Percentiles rank a stretch among this genome's conserved stretches.
Conservation (phyloP, 2,329 filamentous ascomycete species). For the Aureobasidium sp. region DNA sequence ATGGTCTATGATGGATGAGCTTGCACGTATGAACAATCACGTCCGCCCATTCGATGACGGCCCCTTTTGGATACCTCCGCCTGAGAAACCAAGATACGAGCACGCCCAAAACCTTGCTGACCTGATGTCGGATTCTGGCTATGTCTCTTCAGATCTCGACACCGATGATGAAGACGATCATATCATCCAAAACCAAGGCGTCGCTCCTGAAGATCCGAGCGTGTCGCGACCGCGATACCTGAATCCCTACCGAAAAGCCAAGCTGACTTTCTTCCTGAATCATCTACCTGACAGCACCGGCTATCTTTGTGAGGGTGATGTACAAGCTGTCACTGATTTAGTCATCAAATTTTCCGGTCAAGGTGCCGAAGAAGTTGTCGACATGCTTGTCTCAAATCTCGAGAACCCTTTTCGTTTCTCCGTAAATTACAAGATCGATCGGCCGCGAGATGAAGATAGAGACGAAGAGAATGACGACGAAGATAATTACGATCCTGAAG, state of each 20-base stretch:
- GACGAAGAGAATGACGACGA: slow-evolving; percentile 33
- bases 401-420: slow-evolving; percentile 68
- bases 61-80: slow-evolving; percentile 70
- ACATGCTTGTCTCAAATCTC: slow-evolving; percentile 78
- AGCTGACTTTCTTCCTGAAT: slow-evolving; percentile 75
- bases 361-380: slow-evolving; percentile 86
- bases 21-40: slow-evolving; percentile 22
- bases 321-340: slow-evolving; percentile 79
- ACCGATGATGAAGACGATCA: slow-evolving; percentile 52
- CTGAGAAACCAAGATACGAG: slow-evolving; percentile 69
- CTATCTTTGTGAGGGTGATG: slow-evolving; percentile 72
- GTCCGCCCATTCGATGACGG: slow-evolving; percentile 65
- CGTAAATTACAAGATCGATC: slow-evolving; percentile 51
- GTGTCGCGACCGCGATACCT: slow-evolving; percentile 46
- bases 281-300: slow-evolving; percentile 70
- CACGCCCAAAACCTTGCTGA: slow-evolving; percentile 70
- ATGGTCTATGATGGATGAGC: slow-evolving; percentile 13
- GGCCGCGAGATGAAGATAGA: slow-evolving; percentile 15
- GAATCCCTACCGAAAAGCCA: slow-evolving; percentile 76
- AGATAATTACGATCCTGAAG: slow-evolving; percentile 34
- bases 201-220: not conserved
- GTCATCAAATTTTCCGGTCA: slow-evolving; percentile 79
- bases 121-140: slow-evolving; percentile 76
- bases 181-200: not conserved
- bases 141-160: slow-evolving; percentile 81